Evolutionary conservation across 2,329 filamentous ascomycete species (phyloP).

Genomic region (Endothia cerciana): DNA sequence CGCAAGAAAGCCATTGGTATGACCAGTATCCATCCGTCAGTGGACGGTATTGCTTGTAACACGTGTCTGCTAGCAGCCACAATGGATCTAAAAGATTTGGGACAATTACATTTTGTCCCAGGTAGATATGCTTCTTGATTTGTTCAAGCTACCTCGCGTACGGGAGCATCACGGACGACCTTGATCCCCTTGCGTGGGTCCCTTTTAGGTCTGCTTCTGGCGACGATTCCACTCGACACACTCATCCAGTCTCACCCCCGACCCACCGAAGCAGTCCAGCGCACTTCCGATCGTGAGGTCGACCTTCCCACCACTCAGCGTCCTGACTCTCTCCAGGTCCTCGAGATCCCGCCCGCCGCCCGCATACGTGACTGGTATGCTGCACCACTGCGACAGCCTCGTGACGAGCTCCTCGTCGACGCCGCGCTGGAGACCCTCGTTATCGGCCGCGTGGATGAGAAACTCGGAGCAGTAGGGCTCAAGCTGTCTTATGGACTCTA

Average conservation of each 20-base stretch:
- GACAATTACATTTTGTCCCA: background rate
- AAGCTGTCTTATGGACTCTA: constrained; percentile 78
- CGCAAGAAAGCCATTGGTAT: background rate
- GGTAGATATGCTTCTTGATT: background rate
- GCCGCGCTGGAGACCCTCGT: constrained; percentile 89
- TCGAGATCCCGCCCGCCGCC: constrained; percentile 84
- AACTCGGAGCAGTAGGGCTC: constrained; percentile 97
- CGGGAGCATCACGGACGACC: background rate
- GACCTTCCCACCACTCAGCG: constrained; percentile 77
- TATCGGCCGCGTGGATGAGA: constrained; percentile 94
- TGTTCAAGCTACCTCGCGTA: background rate
- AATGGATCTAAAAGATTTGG: background rate
- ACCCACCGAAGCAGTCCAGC: constrained; percentile 92
- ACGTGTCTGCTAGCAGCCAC: background rate
- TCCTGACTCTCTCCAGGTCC: constrained; percentile 82
- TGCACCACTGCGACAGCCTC: constrained; percentile 81
- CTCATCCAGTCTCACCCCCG: constrained; percentile 82
- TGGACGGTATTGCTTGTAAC: background rate
- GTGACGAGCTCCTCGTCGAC: constrained; percentile 85
- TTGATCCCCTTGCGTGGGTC: background rate
- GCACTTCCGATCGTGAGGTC: constrained; percentile 97
- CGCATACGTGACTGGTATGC: constrained; percentile 92
- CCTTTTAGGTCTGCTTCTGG: constrained; percentile 37
- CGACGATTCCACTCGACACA: constrained; percentile 84
- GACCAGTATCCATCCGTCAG: background rate